A percentile compares a stretch with the other conserved stretches of the same genome.
These are phyloP conservation scores for Eucalyptus curtisii DNA, from an alignment of 345 rosid species.

Conservation along the genomic window DNA sequence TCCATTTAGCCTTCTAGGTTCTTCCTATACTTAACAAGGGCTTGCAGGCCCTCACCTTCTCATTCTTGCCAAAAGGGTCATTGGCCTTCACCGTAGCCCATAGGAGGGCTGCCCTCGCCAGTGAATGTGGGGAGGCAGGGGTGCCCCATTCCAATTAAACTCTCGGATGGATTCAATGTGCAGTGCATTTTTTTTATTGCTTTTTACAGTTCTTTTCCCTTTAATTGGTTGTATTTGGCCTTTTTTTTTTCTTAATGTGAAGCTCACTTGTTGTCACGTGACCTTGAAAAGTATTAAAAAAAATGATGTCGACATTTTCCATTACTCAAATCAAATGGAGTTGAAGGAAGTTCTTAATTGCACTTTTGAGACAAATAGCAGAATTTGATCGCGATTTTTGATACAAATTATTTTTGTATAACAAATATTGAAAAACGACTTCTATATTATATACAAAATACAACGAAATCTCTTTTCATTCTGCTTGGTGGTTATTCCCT, in stretches of 20 bases:
- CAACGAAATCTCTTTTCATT: neutral
- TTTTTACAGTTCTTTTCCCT: neutral
- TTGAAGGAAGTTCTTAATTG: neutral
- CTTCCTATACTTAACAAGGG: neutral
- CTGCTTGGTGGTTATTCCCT: neutral
- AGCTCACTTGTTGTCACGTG: neutral
- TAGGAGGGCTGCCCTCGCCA: neutral
- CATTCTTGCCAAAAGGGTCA: neutral
- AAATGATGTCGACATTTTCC: neutral
- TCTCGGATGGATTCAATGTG: neutral
- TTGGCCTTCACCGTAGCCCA: neutral
- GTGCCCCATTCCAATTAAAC: neutral
- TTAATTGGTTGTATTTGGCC: neutral
- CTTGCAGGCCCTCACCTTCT: neutral
- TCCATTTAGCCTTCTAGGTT: neutral
- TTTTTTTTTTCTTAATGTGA: neutral
- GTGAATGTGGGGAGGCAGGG: neutral
- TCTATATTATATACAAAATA: neutral
- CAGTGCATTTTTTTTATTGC: neutral
- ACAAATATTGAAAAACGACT: neutral
- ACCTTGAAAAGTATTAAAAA: rapidly evolving
- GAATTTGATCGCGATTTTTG: no score
- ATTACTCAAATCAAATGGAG: neutral
- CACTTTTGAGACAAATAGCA: neutral
- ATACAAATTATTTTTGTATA: neutral